Conservation (phyloP, 208 protist species). For the Trypanosoma platydactyli region DNA sequence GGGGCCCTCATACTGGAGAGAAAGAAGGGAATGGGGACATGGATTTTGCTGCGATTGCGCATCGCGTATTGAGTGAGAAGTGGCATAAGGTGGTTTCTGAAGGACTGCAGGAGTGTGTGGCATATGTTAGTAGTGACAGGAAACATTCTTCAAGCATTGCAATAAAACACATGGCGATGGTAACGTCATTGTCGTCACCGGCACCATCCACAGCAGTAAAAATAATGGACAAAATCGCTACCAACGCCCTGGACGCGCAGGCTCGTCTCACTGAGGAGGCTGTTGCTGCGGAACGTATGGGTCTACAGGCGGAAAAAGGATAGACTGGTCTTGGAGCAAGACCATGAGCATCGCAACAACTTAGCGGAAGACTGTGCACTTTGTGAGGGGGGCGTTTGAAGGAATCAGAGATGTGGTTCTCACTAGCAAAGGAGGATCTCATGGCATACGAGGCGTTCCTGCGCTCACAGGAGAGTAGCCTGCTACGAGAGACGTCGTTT, state of each 20-base stretch:
- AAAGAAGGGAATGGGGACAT: no score
- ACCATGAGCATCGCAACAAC: conserved; percentile 1
- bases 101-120: no score
- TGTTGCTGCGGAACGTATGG: conserved; percentile 3
- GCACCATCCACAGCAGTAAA: no score
- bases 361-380: not conserved
- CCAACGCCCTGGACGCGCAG: not conserved
- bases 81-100: no score
- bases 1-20: conserved; percentile 1
- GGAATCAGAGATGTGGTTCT: conserved; percentile 3
- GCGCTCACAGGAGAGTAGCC: not conserved
- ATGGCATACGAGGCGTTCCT: not conserved
- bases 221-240: not conserved
- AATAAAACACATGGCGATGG: not conserved
- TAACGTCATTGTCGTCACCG: no score
- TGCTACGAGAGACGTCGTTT: not conserved
- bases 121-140: not conserved
- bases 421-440: conserved; percentile 10
- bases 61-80: not conserved
- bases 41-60: not conserved
- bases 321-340: conserved; percentile 9
- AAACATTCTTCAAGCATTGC: not conserved
- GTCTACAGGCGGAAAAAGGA: not conserved
- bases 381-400: conserved; percentile 11
- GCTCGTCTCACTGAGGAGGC: not conserved